Evolutionary conservation across 352 stramenopile genomes (phyloP).

Genomic region (Pythium vanterpoolii): DNA sequence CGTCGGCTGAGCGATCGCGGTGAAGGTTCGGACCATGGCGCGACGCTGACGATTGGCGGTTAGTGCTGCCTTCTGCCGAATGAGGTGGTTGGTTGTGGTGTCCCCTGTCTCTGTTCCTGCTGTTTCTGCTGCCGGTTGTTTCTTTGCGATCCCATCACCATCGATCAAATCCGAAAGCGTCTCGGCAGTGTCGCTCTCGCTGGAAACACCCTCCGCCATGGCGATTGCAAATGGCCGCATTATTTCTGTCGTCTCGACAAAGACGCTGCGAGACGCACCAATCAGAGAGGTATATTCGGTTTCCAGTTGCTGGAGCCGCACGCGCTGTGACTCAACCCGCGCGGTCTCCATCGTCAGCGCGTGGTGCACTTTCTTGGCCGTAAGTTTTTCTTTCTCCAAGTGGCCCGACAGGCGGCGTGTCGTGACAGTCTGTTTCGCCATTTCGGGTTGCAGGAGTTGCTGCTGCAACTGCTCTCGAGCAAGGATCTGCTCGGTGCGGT

Average conservation of each 20-base stretch:
- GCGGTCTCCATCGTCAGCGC: constrained; percentile 46
- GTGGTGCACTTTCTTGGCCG: constrained; percentile 40
- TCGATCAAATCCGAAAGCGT: neutral
- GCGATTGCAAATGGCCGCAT: constrained; percentile 34
- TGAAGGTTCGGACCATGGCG: constrained; percentile 38
- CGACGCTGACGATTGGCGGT: constrained; percentile 8
- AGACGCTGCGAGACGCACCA: constrained; percentile 26
- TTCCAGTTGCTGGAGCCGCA: constrained; percentile 39
- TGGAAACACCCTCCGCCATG: constrained; percentile 13
- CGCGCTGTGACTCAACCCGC: constrained; percentile 32
- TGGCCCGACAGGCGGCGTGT: constrained; percentile 57
- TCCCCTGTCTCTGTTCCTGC: neutral
- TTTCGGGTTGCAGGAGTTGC: constrained; percentile 46
- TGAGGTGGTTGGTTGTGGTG: neutral
- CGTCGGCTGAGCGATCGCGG: constrained; percentile 31
- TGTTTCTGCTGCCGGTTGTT: neutral
- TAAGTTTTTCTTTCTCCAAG: constrained; percentile 55
- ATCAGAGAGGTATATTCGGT: constrained; percentile 55
- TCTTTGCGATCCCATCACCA: neutral
- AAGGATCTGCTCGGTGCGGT: constrained; percentile 48
- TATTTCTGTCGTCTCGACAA: constrained; percentile 23
- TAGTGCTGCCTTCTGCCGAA: neutral
- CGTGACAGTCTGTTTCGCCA: constrained; percentile 36
- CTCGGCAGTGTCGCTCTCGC: neutral
- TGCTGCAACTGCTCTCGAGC: constrained; percentile 45